Evolutionary conservation across 352 stramenopile species (phyloP).

Genomic region (Globisporangium solare): DNA sequence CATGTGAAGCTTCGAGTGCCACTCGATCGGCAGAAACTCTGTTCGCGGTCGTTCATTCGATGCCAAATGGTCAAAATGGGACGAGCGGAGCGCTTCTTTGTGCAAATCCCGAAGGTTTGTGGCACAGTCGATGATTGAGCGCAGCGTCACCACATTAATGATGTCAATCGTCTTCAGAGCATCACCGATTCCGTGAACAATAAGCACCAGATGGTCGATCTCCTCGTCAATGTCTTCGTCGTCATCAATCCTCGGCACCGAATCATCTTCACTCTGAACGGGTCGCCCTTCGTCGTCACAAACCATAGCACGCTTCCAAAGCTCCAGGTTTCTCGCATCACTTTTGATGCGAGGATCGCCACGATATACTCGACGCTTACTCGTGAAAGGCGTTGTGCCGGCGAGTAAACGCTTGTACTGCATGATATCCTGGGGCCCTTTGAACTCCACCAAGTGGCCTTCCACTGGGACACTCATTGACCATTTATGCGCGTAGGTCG

Average conservation of each 20-base stretch:
- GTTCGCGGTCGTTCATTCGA: conserved; percentile 33
- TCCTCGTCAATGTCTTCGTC: conserved; percentile 71
- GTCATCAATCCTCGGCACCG: conserved; percentile 34
- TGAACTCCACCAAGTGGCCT: conserved; percentile 80
- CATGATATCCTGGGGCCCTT: conserved; percentile 70
- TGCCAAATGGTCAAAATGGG: conserved; percentile 59
- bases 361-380: conserved; percentile 73
- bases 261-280: not conserved
- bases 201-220: conserved; percentile 84
- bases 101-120: conserved; percentile 65
- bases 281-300: conserved; percentile 16
- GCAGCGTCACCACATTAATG: conserved; percentile 78
- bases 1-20: conserved; percentile 85
- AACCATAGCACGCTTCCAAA: conserved; percentile 57
- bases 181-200: conserved; percentile 89
- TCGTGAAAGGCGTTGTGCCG: conserved; percentile 76
- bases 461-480: conserved; percentile 69
- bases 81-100: conserved; percentile 52
- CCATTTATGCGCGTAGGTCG: conserved; percentile 31
- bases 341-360: conserved; percentile 66
- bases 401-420: conserved; percentile 77
- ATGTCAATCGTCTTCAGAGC: conserved; percentile 82
- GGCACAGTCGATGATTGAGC: conserved; percentile 80
- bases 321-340: conserved; percentile 44
- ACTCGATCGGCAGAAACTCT: conserved; percentile 84